Base-by-base conservation (phyloP, 257 asterid species). In the Solanum lycopersicoides region DNA sequence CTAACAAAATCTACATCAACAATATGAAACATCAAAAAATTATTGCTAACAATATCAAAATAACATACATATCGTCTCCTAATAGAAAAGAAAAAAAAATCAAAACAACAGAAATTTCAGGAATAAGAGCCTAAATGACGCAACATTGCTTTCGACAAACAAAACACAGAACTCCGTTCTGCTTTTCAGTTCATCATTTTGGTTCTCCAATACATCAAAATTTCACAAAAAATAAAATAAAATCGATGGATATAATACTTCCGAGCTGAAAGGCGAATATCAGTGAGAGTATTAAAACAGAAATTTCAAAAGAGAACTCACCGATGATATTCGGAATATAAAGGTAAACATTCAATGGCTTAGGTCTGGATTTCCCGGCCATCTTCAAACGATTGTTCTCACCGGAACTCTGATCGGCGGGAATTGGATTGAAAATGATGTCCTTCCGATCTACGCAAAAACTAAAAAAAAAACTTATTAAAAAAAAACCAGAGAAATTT, bases 251-350 rank as follows among this genome's bases (percentile, higher is more conserved):
- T 68, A 68, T 9, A 65, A 5, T 13, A 65, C 73, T 65, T 65
- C 35, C 74, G 74, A 66, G 74, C 74, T 66, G 21, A 66, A 66
- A 65, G 72, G 32, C 10, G 2, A 69, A 69, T 69, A 30, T 34
- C 45, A 73, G 28, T 35, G 28, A 9, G 80, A 73, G 30, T 73
- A 13, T 73, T 73, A 28, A 73, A 35, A 35, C 44, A 73, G 21
- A 73, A 35, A 35, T 35, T 34, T 18, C 6, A 18, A 35, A 73
- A 41, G 13, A 21, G 10, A 72, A 86, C 91, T 88, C 56, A 96
- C 99, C 98, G 71, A 97, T 95, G 86, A 97, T 92, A 87, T 97
- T 97, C 85, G 99, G 99, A 69, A 97, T 94, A 90, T 96, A 95
- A 53, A 96, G 96, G 90, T 96, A 95, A 41, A 96, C 99, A 7